Percentiles rank a stretch among this genome's conserved stretches.
These are phyloP conservation scores for Daldinia loculata DNA, from an alignment of 495 filamentous ascomycete species.

Conservation along the genomic window DNA sequence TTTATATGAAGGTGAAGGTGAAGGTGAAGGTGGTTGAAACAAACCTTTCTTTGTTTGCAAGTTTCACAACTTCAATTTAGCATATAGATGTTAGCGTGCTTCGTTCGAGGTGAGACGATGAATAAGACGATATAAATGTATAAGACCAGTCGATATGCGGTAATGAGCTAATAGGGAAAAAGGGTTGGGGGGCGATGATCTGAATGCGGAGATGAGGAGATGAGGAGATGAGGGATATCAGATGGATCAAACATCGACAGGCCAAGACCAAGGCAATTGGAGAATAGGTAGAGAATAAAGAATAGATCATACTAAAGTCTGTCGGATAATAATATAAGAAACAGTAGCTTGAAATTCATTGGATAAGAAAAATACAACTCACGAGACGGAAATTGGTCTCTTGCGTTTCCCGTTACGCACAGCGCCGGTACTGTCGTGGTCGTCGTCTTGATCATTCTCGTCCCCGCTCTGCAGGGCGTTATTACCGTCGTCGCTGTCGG, in stretches of 20 bases:
- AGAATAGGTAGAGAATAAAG: neutral
- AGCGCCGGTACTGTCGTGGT: constrained; percentile 51
- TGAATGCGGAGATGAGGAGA: constrained; percentile 5
- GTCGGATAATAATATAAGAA: neutral
- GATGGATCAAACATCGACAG: neutral
- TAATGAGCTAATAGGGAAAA: neutral
- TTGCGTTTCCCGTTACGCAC: constrained; percentile 58
- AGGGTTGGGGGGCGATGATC: neutral
- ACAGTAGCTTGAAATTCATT: neutral
- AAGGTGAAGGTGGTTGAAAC: constrained; percentile 22
- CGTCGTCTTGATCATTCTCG: constrained; percentile 52
- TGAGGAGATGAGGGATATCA: constrained; percentile 5
- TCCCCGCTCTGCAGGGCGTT: constrained; percentile 43
- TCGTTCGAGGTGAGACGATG: constrained; percentile 1
- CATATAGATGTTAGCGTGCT: constrained; percentile 32
- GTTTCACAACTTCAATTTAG: constrained; percentile 69
- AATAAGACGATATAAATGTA: constrained; percentile 4
- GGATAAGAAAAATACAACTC: constrained; percentile 40
- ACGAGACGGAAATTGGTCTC: constrained; percentile 67
- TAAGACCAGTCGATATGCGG: neutral
- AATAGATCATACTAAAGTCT: neutral
- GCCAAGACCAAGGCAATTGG: constrained; percentile 1
- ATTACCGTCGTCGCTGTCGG: constrained; percentile 47
- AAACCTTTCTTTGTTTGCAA: constrained; percentile 83
- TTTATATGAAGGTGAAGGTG: neutral